Evolutionary conservation across 176 grass and related monocot species (phyloP).

Genomic region (Aegilops sharonensis): DNA sequence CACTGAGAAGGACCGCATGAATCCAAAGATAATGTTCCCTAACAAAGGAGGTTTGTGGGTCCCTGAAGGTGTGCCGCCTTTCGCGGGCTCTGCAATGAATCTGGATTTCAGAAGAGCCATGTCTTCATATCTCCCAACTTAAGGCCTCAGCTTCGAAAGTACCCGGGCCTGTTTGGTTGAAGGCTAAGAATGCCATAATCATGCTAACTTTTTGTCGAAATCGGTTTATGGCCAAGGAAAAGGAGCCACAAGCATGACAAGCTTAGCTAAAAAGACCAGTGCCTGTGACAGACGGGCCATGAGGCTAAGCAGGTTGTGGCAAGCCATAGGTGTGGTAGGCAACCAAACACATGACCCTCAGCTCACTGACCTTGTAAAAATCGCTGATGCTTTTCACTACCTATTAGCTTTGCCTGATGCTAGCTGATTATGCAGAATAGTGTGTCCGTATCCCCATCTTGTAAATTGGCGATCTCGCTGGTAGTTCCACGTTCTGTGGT

Average conservation of each 20-base stretch:
- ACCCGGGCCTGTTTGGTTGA: background rate
- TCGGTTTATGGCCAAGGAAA: background rate
- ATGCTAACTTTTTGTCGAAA: background rate
- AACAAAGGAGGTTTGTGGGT: conserved; percentile 52
- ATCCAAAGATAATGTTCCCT: conserved; percentile 60
- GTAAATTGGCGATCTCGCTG: conserved; percentile 37
- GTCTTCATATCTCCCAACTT: conserved; percentile 64
- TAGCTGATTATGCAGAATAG: conserved; percentile 36
- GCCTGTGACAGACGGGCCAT: background rate
- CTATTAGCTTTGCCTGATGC: conserved; percentile 23
- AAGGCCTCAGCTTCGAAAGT: conserved; percentile 30
- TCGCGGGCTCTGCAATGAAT: conserved; percentile 35
- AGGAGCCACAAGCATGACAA: background rate
- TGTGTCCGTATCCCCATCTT: background rate
- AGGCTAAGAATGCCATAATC: background rate
- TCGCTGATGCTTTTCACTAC: background rate
- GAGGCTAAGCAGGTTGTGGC: background rate
- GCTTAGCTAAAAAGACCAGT: background rate
- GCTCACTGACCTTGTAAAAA: conserved; percentile 45
- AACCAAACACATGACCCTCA: background rate
- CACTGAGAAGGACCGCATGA: conserved; percentile 21
- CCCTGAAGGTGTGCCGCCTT: conserved; percentile 42
- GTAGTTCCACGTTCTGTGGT: conserved; percentile 23
- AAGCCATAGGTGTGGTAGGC: background rate
- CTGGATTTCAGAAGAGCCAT: conserved; percentile 69